phyloP scores from a whole-genome alignment of 2,329 filamentous ascomycete genomes.

The Ophiostoma sp. region DNA sequence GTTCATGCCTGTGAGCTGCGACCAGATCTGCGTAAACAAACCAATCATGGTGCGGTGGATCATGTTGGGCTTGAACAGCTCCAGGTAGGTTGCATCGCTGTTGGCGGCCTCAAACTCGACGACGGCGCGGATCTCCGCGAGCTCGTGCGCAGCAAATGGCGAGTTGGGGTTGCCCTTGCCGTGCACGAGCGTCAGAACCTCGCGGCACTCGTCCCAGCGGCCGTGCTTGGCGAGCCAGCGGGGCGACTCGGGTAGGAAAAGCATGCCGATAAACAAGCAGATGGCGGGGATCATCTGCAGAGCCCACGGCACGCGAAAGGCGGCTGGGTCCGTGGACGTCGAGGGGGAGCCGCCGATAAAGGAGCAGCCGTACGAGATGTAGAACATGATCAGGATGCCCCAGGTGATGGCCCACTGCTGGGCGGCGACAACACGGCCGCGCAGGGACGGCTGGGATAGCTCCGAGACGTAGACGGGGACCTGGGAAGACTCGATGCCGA shows the following conservation, averaged over 20 bases:
- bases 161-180: slow-evolving; percentile 59
- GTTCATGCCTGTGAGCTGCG: slow-evolving; percentile 71
- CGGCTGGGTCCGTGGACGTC: slow-evolving; percentile 34
- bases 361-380: slow-evolving; percentile 42
- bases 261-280: slow-evolving; percentile 39
- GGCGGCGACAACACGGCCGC: slow-evolving; percentile 41
- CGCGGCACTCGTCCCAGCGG: slow-evolving; percentile 42
- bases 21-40: slow-evolving; percentile 70
- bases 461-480: slow-evolving; percentile 68
- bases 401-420: slow-evolving; percentile 36
- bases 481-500: slow-evolving; percentile 67
- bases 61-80: slow-evolving; percentile 69
- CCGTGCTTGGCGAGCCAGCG: slow-evolving; percentile 48
- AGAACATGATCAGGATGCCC: slow-evolving; percentile 45
- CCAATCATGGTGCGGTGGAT: slow-evolving; percentile 67
- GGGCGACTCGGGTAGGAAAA: slow-evolving; percentile 45
- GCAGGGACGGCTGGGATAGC: slow-evolving; percentile 46
- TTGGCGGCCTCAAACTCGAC: slow-evolving; percentile 68
- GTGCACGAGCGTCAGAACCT: slow-evolving; percentile 52
- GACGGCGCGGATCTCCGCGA: slow-evolving; percentile 67
- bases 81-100: slow-evolving; percentile 62
- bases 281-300: slow-evolving; percentile 43
- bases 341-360: slow-evolving; percentile 32
- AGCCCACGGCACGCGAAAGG: slow-evolving; percentile 48
- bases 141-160: slow-evolving; percentile 61